These are phyloP conservation scores for Phaseolus lunatus DNA, from an alignment of 306 rosid species.

Conservation along the genomic window DNA sequence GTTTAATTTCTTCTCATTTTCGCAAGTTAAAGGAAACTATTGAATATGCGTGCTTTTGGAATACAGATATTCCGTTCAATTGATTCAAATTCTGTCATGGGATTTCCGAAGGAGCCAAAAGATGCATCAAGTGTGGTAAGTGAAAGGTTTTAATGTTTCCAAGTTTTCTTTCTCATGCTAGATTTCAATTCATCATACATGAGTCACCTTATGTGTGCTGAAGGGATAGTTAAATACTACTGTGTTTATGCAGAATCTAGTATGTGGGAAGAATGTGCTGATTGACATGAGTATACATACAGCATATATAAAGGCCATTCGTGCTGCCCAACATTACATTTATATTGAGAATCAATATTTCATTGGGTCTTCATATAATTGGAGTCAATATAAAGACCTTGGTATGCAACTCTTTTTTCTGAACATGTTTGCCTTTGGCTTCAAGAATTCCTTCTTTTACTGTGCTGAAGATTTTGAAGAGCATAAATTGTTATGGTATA, in stretches of 20 bases:
- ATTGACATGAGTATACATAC: slow-evolving; percentile 99
- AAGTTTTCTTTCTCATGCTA: slow-evolving; percentile 28
- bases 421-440: slow-evolving; percentile 38
- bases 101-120: slow-evolving; percentile 87
- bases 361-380: slow-evolving; percentile 91
- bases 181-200: slow-evolving; percentile 27
- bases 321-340: slow-evolving; percentile 93
- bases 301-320: slow-evolving; percentile 94
- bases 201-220: slow-evolving; percentile 14
- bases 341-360: slow-evolving; percentile 96
- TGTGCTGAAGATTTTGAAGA: slow-evolving; percentile 30
- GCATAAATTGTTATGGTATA: slow-evolving; percentile 9
- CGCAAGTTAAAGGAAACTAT: slow-evolving; percentile 17
- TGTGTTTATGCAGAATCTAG: slow-evolving; percentile 71
- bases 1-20: slow-evolving; percentile 22
- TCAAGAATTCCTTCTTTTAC: slow-evolving; percentile 17
- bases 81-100: slow-evolving; percentile 89
- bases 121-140: slow-evolving; percentile 74
- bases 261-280: slow-evolving; percentile 94
- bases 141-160: slow-evolving; percentile 33
- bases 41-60: slow-evolving; percentile 39
- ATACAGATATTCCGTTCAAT: slow-evolving; percentile 94
- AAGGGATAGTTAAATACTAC: slow-evolving; percentile 41
- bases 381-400: slow-evolving; percentile 76
- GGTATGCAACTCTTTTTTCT: slow-evolving; percentile 58